Conservation (phyloP, 1,284 basidiomycete species). For the Ganoderma sinense region DNA sequence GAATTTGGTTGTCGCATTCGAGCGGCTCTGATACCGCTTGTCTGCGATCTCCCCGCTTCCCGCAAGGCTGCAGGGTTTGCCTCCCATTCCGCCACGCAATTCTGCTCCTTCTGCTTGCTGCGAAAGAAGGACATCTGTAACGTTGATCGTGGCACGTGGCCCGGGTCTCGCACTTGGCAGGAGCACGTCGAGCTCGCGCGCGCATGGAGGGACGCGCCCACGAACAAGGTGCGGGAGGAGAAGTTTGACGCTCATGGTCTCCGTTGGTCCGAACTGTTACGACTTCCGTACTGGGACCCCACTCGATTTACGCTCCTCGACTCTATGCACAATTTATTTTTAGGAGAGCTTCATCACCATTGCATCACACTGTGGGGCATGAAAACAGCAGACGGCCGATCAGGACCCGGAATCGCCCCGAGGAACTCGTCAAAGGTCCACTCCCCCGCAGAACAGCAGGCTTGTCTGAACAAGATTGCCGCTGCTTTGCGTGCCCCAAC, state of each 20-base stretch:
- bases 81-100: not conserved
- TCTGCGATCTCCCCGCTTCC: not conserved
- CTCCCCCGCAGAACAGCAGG: not conserved
- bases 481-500: not conserved
- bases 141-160: not conserved
- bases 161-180: not conserved
- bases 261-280: not conserved
- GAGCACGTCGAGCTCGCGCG: not conserved
- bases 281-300: not conserved
- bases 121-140: not conserved
- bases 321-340: not conserved
- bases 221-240: not conserved
- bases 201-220: not conserved
- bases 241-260: not conserved
- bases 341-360: not conserved
- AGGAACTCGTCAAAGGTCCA: not conserved
- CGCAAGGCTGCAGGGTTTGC: not conserved
- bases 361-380: not conserved
- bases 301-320: not conserved
- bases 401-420: not conserved
- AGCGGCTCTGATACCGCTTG: not conserved
- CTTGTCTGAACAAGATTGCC: not conserved
- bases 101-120: not conserved
- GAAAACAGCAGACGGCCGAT: not conserved
- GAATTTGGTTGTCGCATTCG: not conserved